These are phyloP conservation scores for Aureobasidium zeae DNA, from an alignment of 2,329 filamentous ascomycete species.

Conservation along the genomic window DNA sequence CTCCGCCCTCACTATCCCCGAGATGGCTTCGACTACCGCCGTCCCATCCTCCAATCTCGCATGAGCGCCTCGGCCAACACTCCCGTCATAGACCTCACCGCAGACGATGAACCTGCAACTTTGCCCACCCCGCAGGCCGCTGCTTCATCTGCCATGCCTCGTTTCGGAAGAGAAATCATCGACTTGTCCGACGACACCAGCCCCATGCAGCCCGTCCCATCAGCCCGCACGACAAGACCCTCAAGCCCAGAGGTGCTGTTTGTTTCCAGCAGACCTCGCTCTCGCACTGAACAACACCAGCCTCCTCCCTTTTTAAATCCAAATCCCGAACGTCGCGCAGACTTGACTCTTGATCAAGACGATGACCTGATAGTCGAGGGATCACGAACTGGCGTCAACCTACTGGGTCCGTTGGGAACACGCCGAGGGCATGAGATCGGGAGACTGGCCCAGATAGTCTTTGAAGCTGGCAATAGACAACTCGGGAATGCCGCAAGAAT, in stretches of 20 bases:
- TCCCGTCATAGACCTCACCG: conserved; percentile 34
- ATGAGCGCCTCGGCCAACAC: conserved; percentile 1
- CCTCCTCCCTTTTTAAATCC: conserved; percentile 12
- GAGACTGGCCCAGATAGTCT: neutral
- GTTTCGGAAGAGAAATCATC: conserved; percentile 36
- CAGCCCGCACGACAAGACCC: conserved; percentile 25
- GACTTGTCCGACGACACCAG: conserved; percentile 25
- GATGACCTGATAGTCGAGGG: conserved; percentile 24
- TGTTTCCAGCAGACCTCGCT: conserved; percentile 24
- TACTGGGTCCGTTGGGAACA: neutral
- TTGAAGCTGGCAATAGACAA: neutral
- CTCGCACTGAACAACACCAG: conserved; percentile 16
- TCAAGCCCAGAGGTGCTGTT: conserved; percentile 41
- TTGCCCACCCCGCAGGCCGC: conserved; percentile 12
- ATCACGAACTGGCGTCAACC: conserved; percentile 3
- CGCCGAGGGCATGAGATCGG: neutral
- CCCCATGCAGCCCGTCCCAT: conserved; percentile 17
- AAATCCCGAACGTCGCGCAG: conserved; percentile 18
- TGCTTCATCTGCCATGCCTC: conserved; percentile 28
- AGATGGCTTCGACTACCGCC: conserved; percentile 48
- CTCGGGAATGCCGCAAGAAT: neutral
- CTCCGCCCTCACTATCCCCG: conserved; percentile 33
- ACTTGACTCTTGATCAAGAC: conserved; percentile 28
- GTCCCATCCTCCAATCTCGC: conserved; percentile 35
- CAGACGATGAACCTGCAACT: conserved; percentile 23